Percentiles rank a stretch among this genome's conserved stretches.
Evolutionary conservation across 2,329 filamentous ascomycete genomes (phyloP).

Genomic region (Rutstroemia sp.): DNA sequence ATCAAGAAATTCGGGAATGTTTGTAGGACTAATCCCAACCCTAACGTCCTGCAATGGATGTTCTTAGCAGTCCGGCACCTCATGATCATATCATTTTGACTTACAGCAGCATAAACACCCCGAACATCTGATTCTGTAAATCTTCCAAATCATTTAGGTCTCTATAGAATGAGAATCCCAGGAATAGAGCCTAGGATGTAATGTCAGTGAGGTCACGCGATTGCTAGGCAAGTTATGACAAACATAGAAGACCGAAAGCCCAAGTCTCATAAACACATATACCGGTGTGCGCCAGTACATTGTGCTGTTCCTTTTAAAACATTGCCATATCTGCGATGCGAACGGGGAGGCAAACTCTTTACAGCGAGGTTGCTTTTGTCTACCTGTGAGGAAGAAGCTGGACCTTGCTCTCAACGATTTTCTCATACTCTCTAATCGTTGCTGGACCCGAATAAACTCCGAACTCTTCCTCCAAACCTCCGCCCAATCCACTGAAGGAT

Average conservation of each 20-base stretch:
- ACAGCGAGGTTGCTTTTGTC: conserved; percentile 37
- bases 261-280: conserved; percentile 37
- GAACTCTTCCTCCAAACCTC: conserved; percentile 50
- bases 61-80: neutral
- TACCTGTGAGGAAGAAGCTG: conserved; percentile 19
- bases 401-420: conserved; percentile 22
- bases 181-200: conserved; percentile 44
- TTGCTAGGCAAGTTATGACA: conserved; percentile 33
- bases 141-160: conserved; percentile 50
- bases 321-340: conserved; percentile 42
- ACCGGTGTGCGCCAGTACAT: conserved; percentile 59
- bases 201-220: neutral
- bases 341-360: conserved; percentile 58
- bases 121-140: conserved; percentile 66
- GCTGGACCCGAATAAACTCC: conserved; percentile 32
- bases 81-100: neutral
- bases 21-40: conserved; percentile 68
- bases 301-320: conserved; percentile 51
- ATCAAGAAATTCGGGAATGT: conserved; percentile 63
- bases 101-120: conserved; percentile 63
- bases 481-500: conserved; percentile 54
- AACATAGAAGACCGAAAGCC: conserved; percentile 32
- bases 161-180: conserved; percentile 63
- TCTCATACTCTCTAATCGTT: conserved; percentile 47
- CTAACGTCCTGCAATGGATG: conserved; percentile 44